phyloP scores from a whole-genome alignment of 257 asterid species.

The Fraxinus pennsylvanica region DNA sequence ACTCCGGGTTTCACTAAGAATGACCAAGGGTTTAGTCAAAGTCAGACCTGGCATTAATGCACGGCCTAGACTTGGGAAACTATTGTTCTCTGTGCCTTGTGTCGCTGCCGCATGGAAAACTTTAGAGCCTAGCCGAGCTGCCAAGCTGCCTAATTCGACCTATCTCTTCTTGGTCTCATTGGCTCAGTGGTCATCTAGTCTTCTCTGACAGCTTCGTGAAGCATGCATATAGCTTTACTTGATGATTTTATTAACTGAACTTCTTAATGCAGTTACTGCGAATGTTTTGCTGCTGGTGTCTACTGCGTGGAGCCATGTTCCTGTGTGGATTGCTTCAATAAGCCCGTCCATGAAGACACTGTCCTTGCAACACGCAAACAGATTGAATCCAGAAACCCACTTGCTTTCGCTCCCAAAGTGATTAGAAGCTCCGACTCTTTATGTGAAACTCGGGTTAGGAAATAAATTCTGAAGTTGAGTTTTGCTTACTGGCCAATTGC shows the following conservation, averaged over 20 bases:
- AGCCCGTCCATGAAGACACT: slow-evolving; percentile 62
- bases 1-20: neutral
- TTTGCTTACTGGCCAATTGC: neutral
- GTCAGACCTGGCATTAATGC: neutral
- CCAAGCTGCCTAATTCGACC: neutral
- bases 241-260: neutral
- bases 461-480: neutral
- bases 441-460: slow-evolving; percentile 43
- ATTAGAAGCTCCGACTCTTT: slow-evolving; percentile 39
- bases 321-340: slow-evolving; percentile 66
- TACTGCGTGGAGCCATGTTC: slow-evolving; percentile 71
- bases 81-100: neutral
- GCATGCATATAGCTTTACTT: neutral
- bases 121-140: neutral
- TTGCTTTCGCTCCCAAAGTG: slow-evolving; percentile 76
- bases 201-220: neutral
- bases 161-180: neutral
- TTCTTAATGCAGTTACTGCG: slow-evolving; percentile 54
- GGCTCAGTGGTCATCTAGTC: neutral
- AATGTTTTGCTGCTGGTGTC: slow-evolving; percentile 76
- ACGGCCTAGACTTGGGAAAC: neutral
- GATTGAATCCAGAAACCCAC: slow-evolving; percentile 68
- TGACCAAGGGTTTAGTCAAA: neutral
- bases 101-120: neutral
- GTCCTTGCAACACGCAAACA: slow-evolving; percentile 70